Conservation (phyloP, 768 basidiomycete genomes). For the Galerina sulciceps region DNA sequence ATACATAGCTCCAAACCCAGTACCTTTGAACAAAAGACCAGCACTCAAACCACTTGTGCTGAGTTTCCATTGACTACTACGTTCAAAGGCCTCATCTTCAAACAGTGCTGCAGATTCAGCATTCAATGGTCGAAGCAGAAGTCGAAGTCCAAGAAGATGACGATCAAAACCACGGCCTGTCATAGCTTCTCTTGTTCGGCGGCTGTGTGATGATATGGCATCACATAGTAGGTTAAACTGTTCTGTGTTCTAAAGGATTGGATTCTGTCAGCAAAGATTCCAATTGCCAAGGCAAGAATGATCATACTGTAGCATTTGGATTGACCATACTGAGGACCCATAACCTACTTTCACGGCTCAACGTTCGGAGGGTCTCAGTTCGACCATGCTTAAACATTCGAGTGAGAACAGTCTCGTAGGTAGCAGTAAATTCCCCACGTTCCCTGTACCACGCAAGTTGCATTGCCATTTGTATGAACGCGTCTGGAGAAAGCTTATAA, state of each 20-base stretch:
- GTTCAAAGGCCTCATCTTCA: constrained; percentile 74
- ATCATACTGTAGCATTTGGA: constrained; percentile 47
- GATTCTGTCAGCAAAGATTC: background rate
- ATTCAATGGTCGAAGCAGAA: constrained; percentile 57
- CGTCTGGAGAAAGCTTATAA: constrained; percentile 68
- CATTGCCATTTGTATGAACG: constrained; percentile 88
- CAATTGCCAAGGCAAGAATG: background rate
- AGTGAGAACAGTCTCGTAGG: constrained; percentile 92
- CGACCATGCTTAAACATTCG: constrained; percentile 85
- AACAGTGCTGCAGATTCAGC: constrained; percentile 69
- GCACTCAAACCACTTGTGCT: constrained; percentile 90
- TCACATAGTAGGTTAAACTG: constrained; percentile 58
- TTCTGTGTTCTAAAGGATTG: constrained; percentile 33
- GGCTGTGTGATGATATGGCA: constrained; percentile 73
- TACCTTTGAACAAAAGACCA: constrained; percentile 85
- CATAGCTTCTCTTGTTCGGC: constrained; percentile 76
- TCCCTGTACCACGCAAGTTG: constrained; percentile 91
- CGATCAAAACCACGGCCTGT: constrained; percentile 87
- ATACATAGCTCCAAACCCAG: constrained; percentile 86
- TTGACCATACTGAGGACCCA: constrained; percentile 82
- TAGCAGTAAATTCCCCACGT: constrained; percentile 79
- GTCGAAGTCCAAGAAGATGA: constrained; percentile 84
- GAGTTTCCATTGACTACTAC: constrained; percentile 84
- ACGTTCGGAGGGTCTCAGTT: constrained; percentile 86
- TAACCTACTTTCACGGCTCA: constrained; percentile 71